phyloP scores from a whole-genome alignment of 192 early-diverging fungal genomes.

The Anaeromyces robustus region DNA sequence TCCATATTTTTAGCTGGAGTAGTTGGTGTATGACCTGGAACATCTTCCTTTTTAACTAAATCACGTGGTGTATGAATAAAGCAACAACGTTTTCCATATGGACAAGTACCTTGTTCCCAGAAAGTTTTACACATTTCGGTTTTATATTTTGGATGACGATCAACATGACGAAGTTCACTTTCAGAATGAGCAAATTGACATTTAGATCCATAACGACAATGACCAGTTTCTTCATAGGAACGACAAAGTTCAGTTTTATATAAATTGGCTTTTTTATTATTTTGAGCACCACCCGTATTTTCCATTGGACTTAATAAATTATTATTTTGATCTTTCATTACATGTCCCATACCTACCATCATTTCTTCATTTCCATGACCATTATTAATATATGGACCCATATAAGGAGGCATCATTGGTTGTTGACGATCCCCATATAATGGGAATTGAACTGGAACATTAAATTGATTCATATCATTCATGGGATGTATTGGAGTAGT shows the following conservation, averaged over 20 bases:
- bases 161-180: slow-evolving; percentile 59
- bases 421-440: not conserved
- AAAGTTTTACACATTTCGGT: slow-evolving; percentile 88
- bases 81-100: slow-evolving; percentile 87
- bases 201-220: slow-evolving; percentile 64
- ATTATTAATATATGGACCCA: not conserved
- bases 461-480: not conserved
- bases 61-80: slow-evolving; percentile 55
- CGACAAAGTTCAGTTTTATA: slow-evolving; percentile 67
- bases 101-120: slow-evolving; percentile 73
- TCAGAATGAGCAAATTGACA: slow-evolving; percentile 89
- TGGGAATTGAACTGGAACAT: not conserved
- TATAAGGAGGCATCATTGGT: not conserved
- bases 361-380: not conserved
- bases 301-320: slow-evolving; percentile 4
- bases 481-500: not conserved
- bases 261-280: slow-evolving; percentile 24
- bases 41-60: not conserved
- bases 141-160: slow-evolving; percentile 87
- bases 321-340: not conserved
- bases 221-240: slow-evolving; percentile 36
- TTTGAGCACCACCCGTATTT: slow-evolving; percentile 13
- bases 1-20: not conserved
- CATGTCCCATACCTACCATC: not conserved
- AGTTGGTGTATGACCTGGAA: not conserved